These are phyloP conservation scores for Licmophora abbreviata DNA, from an alignment of 108 stramenopile genomes.

Conservation along the genomic window DNA sequence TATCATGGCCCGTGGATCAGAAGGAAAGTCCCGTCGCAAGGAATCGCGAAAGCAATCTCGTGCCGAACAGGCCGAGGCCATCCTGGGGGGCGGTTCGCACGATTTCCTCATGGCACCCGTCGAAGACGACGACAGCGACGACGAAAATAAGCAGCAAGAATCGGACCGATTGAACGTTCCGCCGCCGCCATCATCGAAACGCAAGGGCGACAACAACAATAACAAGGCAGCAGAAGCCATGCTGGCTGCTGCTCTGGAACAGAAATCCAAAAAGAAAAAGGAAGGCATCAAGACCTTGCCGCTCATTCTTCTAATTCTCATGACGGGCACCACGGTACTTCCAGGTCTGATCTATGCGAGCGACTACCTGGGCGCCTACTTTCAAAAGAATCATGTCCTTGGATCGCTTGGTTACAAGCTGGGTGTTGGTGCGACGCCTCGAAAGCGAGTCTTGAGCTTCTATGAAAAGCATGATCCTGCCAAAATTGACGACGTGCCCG, in stretches of 20 bases:
- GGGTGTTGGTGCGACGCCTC: conserved; percentile 71
- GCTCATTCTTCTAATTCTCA: conserved; percentile 70
- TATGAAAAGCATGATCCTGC: conserved; percentile 90
- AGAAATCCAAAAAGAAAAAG: conserved; percentile 7
- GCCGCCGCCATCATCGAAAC: conserved; percentile 16
- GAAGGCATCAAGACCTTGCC: conserved; percentile 78
- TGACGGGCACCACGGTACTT: conserved; percentile 70
- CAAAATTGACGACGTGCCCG: conserved; percentile 63
- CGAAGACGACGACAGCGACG: conserved; percentile 23
- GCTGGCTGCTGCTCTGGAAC: conserved; percentile 12
- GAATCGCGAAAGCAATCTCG: conserved; percentile 47
- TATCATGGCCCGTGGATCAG: conserved; percentile 72
- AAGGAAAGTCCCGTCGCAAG: conserved; percentile 60
- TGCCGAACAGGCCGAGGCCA: conserved; percentile 9
- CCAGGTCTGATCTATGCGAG: conserved; percentile 70
- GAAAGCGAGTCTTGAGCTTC: conserved; percentile 75
- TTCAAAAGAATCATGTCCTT: conserved; percentile 53
- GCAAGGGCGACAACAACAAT: conserved; percentile 18
- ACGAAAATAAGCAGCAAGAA: conserved; percentile 5
- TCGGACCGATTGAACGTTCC: conserved; percentile 11
- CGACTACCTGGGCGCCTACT: conserved; percentile 46
- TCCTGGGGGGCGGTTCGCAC: conserved; percentile 19
- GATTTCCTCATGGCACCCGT: conserved; percentile 22
- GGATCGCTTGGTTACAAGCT: conserved; percentile 65
- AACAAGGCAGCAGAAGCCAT: conserved; percentile 6